Conservation (phyloP, 768 basidiomycete genomes). For the Astraeus odoratus region DNA sequence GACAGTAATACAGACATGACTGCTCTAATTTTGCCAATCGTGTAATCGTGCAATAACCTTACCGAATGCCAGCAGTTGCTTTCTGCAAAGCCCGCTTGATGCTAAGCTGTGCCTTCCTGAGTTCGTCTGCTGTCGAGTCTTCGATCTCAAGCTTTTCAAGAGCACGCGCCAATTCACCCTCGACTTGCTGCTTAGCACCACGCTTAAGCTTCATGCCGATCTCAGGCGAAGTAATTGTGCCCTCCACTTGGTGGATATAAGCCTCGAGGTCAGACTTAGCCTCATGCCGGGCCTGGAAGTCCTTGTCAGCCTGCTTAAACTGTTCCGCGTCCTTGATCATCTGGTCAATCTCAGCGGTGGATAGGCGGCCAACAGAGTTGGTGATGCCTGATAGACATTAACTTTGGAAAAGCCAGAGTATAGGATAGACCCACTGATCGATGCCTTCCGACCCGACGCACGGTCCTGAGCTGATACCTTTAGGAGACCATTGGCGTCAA, state of each 20-base stretch:
- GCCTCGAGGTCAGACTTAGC: conserved; percentile 97
- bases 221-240: conserved; percentile 92
- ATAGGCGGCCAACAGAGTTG: conserved; percentile 98
- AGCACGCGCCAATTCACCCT: conserved; percentile 95
- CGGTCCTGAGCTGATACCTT: conserved; percentile 99
- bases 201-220: conserved; percentile 99
- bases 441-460: conserved; percentile 98
- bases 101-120: conserved; percentile 90
- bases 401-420: conserved; percentile 1
- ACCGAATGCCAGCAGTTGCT: conserved; percentile 87
- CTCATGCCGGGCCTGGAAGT: conserved; percentile 96
- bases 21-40: neutral
- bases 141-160: conserved; percentile 98
- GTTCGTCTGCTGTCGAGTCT: conserved; percentile 87
- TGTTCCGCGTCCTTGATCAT: conserved; percentile 99
- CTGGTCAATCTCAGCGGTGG: conserved; percentile 96
- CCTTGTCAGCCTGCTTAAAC: conserved; percentile 94
- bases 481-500: conserved; percentile 97
- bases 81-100: conserved; percentile 98
- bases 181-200: conserved; percentile 89
- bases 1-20: neutral
- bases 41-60: conserved; percentile 3
- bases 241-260: conserved; percentile 95
- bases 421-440: conserved; percentile 64
- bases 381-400: conserved; percentile 64